These are phyloP conservation scores for Styphnolobium japonicum DNA, from an alignment of 306 rosid species.

Conservation along the genomic window DNA sequence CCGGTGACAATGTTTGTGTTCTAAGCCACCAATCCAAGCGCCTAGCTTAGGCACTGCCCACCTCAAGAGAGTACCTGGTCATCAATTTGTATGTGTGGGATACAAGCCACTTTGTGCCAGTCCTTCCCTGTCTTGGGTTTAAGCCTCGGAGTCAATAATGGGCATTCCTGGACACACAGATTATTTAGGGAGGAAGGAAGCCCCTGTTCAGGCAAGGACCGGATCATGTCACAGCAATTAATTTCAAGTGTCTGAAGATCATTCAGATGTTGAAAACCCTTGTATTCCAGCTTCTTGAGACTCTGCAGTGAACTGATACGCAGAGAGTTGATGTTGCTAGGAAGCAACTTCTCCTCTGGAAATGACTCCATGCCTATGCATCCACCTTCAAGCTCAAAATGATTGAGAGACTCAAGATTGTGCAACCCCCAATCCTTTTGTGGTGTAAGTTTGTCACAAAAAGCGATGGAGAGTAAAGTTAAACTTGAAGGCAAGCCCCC, in stretches of 20 bases:
- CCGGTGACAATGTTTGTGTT: not conserved
- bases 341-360: slow-evolving; percentile 17
- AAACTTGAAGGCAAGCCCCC: slow-evolving; percentile 25
- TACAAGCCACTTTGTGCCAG: slow-evolving; percentile 14
- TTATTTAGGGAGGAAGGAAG: slow-evolving; percentile 10
- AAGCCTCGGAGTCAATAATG: not conserved
- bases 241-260: slow-evolving; percentile 25
- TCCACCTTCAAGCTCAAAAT: slow-evolving; percentile 28
- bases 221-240: not conserved
- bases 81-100: slow-evolving; percentile 2
- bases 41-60: not conserved
- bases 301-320: not conserved
- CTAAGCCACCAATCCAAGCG: not conserved
- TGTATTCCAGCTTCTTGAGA: slow-evolving; percentile 7
- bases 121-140: slow-evolving; percentile 4
- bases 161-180: not conserved
- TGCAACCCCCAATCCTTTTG: slow-evolving; percentile 18
- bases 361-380: slow-evolving; percentile 20
- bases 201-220: slow-evolving; percentile 1
- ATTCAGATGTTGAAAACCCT: slow-evolving; percentile 11
- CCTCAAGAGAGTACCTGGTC: not conserved
- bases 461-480: not conserved
- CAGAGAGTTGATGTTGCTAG: not conserved
- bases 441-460: slow-evolving; percentile 19
- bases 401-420: slow-evolving; percentile 5